Conservation (phyloP, 768 basidiomycete species). For the Rhizopogon sp. region DNA sequence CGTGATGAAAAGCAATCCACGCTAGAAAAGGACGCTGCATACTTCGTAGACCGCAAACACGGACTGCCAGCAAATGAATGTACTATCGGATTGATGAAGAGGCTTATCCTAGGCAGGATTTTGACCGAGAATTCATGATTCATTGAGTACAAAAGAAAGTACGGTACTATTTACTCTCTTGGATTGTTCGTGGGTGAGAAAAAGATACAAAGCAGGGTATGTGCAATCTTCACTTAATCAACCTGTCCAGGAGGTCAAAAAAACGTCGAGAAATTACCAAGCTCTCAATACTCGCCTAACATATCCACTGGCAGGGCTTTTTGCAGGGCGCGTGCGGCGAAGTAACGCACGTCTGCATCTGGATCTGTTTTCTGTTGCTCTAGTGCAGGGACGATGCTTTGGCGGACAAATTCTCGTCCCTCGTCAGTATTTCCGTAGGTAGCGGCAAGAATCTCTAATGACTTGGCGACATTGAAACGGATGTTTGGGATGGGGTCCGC, state of each 20-base stretch:
- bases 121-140: slow-evolving; percentile 10
- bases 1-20: slow-evolving; percentile 7
- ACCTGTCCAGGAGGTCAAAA: slow-evolving; percentile 11
- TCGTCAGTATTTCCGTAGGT: slow-evolving; percentile 60
- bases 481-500: slow-evolving; percentile 97
- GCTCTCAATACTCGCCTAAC: slow-evolving; percentile 27
- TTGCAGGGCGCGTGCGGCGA: slow-evolving; percentile 78
- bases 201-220: slow-evolving; percentile 25
- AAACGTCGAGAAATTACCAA: not conserved
- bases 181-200: slow-evolving; percentile 13
- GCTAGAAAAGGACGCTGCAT: too few species aligned
- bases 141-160: slow-evolving; percentile 22
- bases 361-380: slow-evolving; percentile 83
- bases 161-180: slow-evolving; percentile 28
- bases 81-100: too few species aligned
- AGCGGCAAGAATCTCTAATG: slow-evolving; percentile 80
- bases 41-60: too few species aligned
- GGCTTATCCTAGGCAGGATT: not conserved
- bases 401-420: slow-evolving; percentile 69
- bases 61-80: too few species aligned
- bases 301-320: slow-evolving; percentile 36
- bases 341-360: slow-evolving; percentile 97
- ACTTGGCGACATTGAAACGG: slow-evolving; percentile 97
- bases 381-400: slow-evolving; percentile 75
- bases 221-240: slow-evolving; percentile 16